These are phyloP conservation scores for Collybia sp. DNA, from an alignment of 768 basidiomycete species.

Conservation along the genomic window DNA sequence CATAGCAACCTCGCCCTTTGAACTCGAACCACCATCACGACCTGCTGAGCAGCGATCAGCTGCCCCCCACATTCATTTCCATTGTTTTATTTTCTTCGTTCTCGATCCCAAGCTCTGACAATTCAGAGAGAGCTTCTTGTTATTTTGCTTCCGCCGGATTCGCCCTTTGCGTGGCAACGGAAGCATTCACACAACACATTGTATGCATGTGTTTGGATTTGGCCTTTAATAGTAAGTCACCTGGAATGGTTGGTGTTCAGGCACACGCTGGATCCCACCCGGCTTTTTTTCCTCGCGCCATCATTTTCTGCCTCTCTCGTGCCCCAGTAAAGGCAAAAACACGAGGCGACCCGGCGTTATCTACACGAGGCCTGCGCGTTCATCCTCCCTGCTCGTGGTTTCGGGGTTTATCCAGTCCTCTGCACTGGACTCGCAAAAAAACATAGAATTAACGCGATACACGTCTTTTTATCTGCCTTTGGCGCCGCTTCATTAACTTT, in stretches of 20 bases:
- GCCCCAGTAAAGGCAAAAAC: slow-evolving; percentile 37
- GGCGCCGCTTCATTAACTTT: slow-evolving; percentile 6
- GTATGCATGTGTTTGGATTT: slow-evolving; percentile 9
- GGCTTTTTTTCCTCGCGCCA: slow-evolving; percentile 14
- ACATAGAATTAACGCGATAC: slow-evolving; percentile 26
- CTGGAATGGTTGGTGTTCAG: slow-evolving; percentile 20
- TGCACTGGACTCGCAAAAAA: slow-evolving; percentile 14
- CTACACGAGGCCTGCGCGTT: slow-evolving; percentile 43
- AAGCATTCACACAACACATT: slow-evolving; percentile 7
- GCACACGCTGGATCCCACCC: slow-evolving; percentile 8
- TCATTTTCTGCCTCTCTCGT: slow-evolving; percentile 12
- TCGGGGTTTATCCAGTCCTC: slow-evolving; percentile 13
- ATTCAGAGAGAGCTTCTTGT: background rate
- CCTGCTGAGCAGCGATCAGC: background rate
- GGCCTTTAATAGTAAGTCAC: slow-evolving; percentile 10
- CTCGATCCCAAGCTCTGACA: background rate
- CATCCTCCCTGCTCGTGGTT: slow-evolving; percentile 16
- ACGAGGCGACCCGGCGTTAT: slow-evolving; percentile 40
- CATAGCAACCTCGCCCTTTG: slow-evolving; percentile 10
- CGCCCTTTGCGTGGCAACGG: background rate
- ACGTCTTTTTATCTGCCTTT: slow-evolving; percentile 4
- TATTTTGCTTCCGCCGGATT: slow-evolving; percentile 1
- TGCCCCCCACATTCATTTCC: slow-evolving; percentile 2
- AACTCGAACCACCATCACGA: slow-evolving; percentile 7
- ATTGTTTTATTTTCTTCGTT: background rate